Base-by-base conservation (phyloP, 1,139 yeast species). In the Keqinozyma sinolaborantium region DNA sequence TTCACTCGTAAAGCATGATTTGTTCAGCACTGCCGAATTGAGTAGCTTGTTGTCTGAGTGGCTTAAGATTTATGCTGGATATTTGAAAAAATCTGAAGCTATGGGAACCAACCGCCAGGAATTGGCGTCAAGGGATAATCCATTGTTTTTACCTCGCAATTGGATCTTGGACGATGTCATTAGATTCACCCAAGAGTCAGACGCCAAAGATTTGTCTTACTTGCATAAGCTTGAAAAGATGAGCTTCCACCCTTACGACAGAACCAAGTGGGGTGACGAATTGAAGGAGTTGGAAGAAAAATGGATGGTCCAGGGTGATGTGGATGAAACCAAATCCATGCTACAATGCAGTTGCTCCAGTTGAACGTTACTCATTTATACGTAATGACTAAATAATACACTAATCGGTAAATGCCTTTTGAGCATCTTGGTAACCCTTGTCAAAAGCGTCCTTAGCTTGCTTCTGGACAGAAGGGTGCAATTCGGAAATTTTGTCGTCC, bases 91-190 rank as follows among this genome's bases (percentile, higher is more conserved):
- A 47, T 64, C 61, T 4, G 44, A 42, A 11, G 28, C 42, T 6
- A 30, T 47, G 12, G 53, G 50, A 24, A 58, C 57, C 12, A 50
- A 45, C 4, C 64, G 84, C 25, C 45, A 45, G 4, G 44, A 41
- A 3, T 46, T 66, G 7, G 74, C 87, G 36, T 48, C 59, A 10
- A 34, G 44, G 2, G 67, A 61, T 33, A 92, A 92, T 49, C 98
- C 98, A 3, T 51, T 75, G 24, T 90, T 92, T 49, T 70, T 85
- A 11, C 95, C 96, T 11, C 71, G 92, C 39, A 84, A 81, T 43
- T 87, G 95, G 92, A 79, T 90, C 31, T 63, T 92, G 33, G 90
- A 87, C 35, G 92, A 88, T 40, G 96, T 87, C 0, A 82, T 86
- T 32, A 66, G 71, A 20, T 58, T 60, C 31, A 66, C 76, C 0